Percentiles rank a stretch among this genome's conserved stretches.
These are phyloP conservation scores for Penicillium oxalicum DNA, from an alignment of 2,329 filamentous ascomycete species.

Conservation along the genomic window DNA sequence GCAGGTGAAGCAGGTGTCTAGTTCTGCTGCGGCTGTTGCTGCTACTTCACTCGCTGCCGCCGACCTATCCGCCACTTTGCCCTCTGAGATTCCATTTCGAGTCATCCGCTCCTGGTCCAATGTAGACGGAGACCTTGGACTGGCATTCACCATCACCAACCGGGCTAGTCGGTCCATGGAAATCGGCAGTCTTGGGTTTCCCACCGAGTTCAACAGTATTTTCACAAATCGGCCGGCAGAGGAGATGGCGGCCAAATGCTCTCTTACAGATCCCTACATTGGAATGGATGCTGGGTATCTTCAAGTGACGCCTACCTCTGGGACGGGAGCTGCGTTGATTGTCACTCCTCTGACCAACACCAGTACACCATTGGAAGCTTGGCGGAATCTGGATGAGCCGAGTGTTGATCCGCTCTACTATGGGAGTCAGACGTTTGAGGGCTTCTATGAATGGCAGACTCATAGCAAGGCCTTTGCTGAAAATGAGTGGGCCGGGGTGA, in stretches of 20 bases:
- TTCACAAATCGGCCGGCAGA: slow-evolving; percentile 48
- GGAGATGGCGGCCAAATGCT: slow-evolving; percentile 48
- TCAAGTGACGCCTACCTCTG: slow-evolving; percentile 48
- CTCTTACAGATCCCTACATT: slow-evolving; percentile 55
- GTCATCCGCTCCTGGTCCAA: slow-evolving; percentile 51
- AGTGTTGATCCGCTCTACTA: slow-evolving; percentile 40
- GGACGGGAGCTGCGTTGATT: slow-evolving; percentile 49
- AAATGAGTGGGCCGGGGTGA: slow-evolving; percentile 47
- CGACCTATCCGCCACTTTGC: slow-evolving; percentile 40
- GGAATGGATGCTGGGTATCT: slow-evolving; percentile 55
- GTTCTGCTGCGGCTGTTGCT: slow-evolving; percentile 1
- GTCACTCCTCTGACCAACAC: slow-evolving; percentile 49
- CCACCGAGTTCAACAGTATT: slow-evolving; percentile 58
- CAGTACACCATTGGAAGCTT: slow-evolving; percentile 47
- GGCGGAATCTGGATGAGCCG: slow-evolving; percentile 48
- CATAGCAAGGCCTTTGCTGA: slow-evolving; percentile 51
- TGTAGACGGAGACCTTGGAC: slow-evolving; percentile 44
- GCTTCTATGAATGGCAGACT: slow-evolving; percentile 56
- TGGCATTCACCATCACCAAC: slow-evolving; percentile 50
- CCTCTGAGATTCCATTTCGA: slow-evolving; percentile 33
- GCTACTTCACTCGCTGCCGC: slow-evolving; percentile 21
- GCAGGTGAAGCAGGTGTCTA: slow-evolving; percentile 29
- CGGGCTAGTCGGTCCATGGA: slow-evolving; percentile 40
- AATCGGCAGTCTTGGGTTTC: slow-evolving; percentile 53
- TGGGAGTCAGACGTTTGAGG: slow-evolving; percentile 53